Conservation (phyloP, 345 rosid genomes). For the Raphanus sativus region DNA sequence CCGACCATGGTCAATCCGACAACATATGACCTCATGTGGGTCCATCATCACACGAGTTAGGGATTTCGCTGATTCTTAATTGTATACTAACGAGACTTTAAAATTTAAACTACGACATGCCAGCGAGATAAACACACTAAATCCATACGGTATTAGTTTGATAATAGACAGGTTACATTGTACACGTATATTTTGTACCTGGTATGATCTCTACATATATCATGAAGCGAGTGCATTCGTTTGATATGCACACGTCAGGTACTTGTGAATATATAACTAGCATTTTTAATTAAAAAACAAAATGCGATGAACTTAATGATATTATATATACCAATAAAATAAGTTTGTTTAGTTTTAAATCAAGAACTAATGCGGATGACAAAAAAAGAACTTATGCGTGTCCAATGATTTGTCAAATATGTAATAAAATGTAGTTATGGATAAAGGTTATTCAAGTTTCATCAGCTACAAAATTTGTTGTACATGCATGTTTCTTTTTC, state of each 20-base stretch:
- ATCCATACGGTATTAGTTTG: neutral
- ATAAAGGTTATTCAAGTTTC: neutral
- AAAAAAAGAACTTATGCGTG: neutral
- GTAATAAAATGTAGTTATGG: neutral
- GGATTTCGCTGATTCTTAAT: conserved; percentile 2
- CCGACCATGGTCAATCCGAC: conserved; percentile 36
- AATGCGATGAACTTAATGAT: neutral
- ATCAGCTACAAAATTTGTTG: neutral
- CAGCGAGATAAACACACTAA: conserved; percentile 14
- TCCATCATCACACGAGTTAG: conserved; percentile 30
- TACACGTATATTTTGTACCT: neutral
- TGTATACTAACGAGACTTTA: neutral
- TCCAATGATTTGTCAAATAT: neutral
- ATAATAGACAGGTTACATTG: neutral
- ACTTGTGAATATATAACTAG: neutral
- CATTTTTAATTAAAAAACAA: neutral
- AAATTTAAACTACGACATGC: conserved; percentile 2
- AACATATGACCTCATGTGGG: conserved; percentile 30
- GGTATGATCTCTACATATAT: neutral
- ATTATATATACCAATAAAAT: neutral
- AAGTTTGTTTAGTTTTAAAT: neutral
- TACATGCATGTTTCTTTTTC: neutral
- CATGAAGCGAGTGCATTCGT: neutral
- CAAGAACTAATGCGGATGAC: too few species aligned
- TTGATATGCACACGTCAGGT: neutral